Base-by-base conservation (phyloP, 2,329 filamentous ascomycete species). In the Penicillium sp. region DNA sequence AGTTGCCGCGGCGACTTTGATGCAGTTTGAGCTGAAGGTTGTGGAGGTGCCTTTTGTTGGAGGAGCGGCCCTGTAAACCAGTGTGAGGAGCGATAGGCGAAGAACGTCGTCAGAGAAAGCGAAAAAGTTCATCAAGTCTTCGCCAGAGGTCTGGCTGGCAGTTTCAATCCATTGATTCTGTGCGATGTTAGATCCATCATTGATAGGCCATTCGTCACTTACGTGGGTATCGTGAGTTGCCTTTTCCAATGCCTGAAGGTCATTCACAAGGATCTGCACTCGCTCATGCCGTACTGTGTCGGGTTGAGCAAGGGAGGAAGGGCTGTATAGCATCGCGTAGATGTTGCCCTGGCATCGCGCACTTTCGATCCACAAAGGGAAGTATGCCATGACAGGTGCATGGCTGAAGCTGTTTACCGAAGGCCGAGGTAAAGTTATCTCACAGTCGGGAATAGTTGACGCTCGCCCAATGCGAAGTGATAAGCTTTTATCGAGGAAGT, bases 401-500 rank as follows among this genome's bases (percentile, higher is more conserved):
- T 13, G n/a, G n/a, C 14, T 38, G 27, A 6, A 24, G 18, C 21
- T 22, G 8, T 22, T 24, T n/a, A 4, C 5, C 8, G 31, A 32
- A 32, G 31, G 31, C 5, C 32, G 16, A 38, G 16, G 31, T 29
- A 36, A 14, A n/a, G 9, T 51, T 9, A 57, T 57, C 21, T 57
- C 55, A 34, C 48, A 47, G 21, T 55, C 51, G 8, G 34, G 41
- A 16, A 57, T 53, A 10, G 45, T 42, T 3, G 55, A 47, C 1
- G 55, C 34, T 6, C 46, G 55, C 4, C 55, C 55, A 7, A 54
- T 42, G 3, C 55, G 55, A 18, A 57, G 46, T 21, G 46, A 53
- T 7, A 57, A 41, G 13, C 13, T 34, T 22, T 50, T 57, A 5
- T 55, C 55, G n/a, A 55, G n/a, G 32, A 51, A 54, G 48, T 57